Evolutionary conservation across 2,329 filamentous ascomycete species (phyloP).

Genomic region (Helotiales sp.): DNA sequence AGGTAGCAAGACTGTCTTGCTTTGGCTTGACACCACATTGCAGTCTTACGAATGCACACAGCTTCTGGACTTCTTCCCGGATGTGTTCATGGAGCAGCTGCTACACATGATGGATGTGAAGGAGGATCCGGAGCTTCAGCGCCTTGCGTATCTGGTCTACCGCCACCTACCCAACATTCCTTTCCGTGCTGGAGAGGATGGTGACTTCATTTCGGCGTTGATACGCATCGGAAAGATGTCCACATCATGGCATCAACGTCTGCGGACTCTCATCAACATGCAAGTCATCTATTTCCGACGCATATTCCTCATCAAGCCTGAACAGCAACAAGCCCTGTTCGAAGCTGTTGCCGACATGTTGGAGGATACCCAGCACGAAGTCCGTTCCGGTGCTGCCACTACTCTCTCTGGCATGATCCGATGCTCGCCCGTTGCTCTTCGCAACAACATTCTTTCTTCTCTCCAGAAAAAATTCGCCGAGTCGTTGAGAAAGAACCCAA

Average conservation of each 20-base stretch:
- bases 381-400: constrained; percentile 88
- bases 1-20: constrained; percentile 91
- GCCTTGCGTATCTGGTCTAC: constrained; percentile 94
- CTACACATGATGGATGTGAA: constrained; percentile 99
- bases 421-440: constrained; percentile 83
- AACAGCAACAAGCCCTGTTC: constrained; percentile 81
- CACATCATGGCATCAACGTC: constrained; percentile 90
- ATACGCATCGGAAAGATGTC: constrained; percentile 87
- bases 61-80: constrained; percentile 87
- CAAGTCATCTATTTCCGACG: constrained; percentile 98
- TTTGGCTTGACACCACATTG: constrained; percentile 92
- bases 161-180: constrained; percentile 95
- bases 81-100: constrained; percentile 87
- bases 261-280: constrained; percentile 96
- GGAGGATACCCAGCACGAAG: constrained; percentile 87
- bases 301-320: constrained; percentile 79
- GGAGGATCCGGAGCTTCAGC: constrained; percentile 94
- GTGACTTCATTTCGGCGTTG: constrained; percentile 80
- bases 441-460: constrained; percentile 75
- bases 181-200: constrained; percentile 84
- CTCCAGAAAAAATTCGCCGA: constrained; percentile 81
- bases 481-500: constrained; percentile 80
- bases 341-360: constrained; percentile 96
- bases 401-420: constrained; percentile 98
- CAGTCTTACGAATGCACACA: constrained; percentile 92